Evolutionary conservation across 2,329 filamentous ascomycete species (phyloP), one percentile per base, ranked within the genome.

Genomic region (Xylaria sp.): DNA sequence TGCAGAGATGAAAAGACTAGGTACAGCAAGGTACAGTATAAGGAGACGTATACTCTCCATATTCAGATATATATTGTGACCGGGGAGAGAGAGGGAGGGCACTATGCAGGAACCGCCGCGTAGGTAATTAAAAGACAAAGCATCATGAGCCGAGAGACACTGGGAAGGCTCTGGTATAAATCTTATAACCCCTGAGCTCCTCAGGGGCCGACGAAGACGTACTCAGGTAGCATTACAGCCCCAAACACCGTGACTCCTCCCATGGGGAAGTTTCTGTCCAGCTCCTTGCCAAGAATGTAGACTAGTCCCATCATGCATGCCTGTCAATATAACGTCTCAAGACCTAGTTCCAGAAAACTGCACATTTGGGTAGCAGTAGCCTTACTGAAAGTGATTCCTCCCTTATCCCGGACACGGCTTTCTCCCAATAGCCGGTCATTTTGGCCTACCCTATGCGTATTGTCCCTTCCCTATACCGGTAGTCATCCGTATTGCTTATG

Each of bases 1-100:
- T 27, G 76, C 77, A 8, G 82, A 84, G 63, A 82, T 78, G 40
- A 85, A 70, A 27, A 85, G 76, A 65, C 82, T 81, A 6, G 83
- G 83, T 37, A 85, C 77, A 42, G 83, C 83, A 60, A 86, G 74
- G 71, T 84, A 84, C 23, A 85, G 77, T 42, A 84, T 73, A 35
- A 84, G 55, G 18, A 83, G 68, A 35, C 80, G 75, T 60, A 83
- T 63, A 57, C 74, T 77, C 69, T 83, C 81, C 81, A 84, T 83
- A 27, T 29, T 72, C 51, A 63, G 18, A 54, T 10, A 50, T 50
- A 54, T 9, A 47, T 50, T 25, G 48, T 40, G 59, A 10, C 13
- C 18, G 18, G 51, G 18, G 25, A 6, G 9, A 32, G 18, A 54
- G 51, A 54, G 27, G 25, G 51, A 57, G 42, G 42, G 29, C 23